These are phyloP conservation scores for Botrytis pseudocinerea DNA, from an alignment of 2,329 filamentous ascomycete species.

Conservation along the genomic window DNA sequence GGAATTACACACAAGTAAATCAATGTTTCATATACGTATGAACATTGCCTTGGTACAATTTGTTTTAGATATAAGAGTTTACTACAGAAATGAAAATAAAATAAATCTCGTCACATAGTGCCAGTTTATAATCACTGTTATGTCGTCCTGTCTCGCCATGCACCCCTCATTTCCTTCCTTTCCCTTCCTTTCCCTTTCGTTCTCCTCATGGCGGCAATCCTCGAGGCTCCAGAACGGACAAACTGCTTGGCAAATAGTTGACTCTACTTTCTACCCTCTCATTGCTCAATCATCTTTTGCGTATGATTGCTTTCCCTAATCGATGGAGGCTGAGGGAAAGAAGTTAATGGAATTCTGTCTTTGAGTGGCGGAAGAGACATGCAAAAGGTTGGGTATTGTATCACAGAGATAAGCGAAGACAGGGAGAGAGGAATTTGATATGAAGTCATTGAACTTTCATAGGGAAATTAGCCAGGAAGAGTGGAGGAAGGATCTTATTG, in stretches of 20 bases:
- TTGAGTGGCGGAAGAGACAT: background rate
- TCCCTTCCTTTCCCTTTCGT: background rate
- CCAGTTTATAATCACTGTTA: background rate
- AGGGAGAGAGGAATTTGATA: background rate
- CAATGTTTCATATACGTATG: background rate
- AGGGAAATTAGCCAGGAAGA: background rate
- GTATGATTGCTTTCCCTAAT: background rate
- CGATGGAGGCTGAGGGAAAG: background rate
- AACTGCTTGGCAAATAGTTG: background rate
- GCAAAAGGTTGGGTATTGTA: background rate
- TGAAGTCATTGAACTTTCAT: fast-evolving
- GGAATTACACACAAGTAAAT: slow-evolving; percentile 47
- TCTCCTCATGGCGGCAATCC: background rate
- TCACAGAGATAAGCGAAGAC: background rate
- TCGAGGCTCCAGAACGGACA: background rate
- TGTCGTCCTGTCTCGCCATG: background rate
- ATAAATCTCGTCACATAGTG: background rate
- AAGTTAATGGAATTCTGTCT: background rate
- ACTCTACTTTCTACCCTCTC: background rate
- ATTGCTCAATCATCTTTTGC: background rate
- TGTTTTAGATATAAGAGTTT: background rate
- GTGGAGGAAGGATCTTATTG: background rate
- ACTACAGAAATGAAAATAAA: background rate
- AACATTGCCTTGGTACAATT: background rate
- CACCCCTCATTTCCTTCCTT: background rate